Percentiles rank a stretch among this genome's conserved stretches.
These are phyloP conservation scores for Picea sitchensis DNA, from an alignment of 75 land plant genomes.

Conservation along the genomic window DNA sequence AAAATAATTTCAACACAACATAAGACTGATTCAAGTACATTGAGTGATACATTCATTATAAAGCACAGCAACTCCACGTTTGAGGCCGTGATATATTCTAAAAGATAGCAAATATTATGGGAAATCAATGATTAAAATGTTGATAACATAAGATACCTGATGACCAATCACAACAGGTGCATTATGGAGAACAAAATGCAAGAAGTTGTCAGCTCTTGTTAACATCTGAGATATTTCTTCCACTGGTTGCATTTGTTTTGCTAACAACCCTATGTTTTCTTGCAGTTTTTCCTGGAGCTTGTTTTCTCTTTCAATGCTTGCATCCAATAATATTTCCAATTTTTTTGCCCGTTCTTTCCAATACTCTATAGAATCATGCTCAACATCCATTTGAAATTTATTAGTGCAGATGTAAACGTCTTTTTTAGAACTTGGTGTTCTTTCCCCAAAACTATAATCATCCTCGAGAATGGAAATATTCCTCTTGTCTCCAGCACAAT, in stretches of 20 bases:
- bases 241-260: slow-evolving; percentile 50
- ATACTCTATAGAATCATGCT: slow-evolving; percentile 44
- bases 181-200: slow-evolving; percentile 75
- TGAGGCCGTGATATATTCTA: neutral
- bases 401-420: slow-evolving; percentile 26
- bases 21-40: neutral
- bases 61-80: neutral
- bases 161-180: slow-evolving; percentile 85
- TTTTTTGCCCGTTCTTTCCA: slow-evolving; percentile 66
- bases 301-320: slow-evolving; percentile 66
- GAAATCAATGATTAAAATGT: neutral
- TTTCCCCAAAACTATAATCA: slow-evolving; percentile 30
- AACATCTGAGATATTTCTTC: slow-evolving; percentile 74
- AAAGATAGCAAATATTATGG: neutral
- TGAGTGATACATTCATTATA: too few relatives aligned
- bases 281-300: slow-evolving; percentile 51
- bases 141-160: slow-evolving; percentile 45
- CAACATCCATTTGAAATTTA: slow-evolving; percentile 38
- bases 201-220: slow-evolving; percentile 75
- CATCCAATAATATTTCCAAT: slow-evolving; percentile 52
- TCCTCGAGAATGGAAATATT: slow-evolving; percentile 50
- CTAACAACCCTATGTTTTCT: slow-evolving; percentile 41
- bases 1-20: neutral
- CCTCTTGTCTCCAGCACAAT: slow-evolving; percentile 36
- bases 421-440: slow-evolving; percentile 32